Base-by-base conservation (phyloP, 2,329 filamentous ascomycete species). In the Penicillium janthinellum region DNA sequence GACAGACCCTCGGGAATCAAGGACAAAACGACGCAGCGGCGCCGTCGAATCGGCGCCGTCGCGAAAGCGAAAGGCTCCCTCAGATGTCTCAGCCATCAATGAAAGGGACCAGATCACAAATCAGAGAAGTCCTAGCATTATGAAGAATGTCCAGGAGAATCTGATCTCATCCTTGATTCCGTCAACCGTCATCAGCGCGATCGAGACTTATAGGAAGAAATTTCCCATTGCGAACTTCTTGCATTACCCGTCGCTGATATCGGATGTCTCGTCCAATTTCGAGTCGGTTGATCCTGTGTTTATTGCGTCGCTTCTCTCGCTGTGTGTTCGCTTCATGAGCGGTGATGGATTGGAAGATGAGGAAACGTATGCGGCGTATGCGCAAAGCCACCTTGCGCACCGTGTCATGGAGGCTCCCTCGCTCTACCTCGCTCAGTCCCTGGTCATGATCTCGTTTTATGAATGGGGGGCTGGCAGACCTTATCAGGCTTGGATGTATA, bases 401-500 rank as follows among this genome's bases (percentile, higher is more conserved):
- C 68, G 71, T 4, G 71, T 69, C 12, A 71, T 76, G 52, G 73
- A 75, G 22, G 66, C 67, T 0, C 73, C 73, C 1, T 76, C 73
- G 4, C 64, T 76, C 1, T 70, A 69, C 31, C 70, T 76, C 35
- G 73, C 73, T 5, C 73, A 76, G 52, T 75, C 73, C 0, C 60
- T 75, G 11, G 73, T 75, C 4, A 76, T 76, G 66, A 66, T 76
- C 14, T 69, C 71, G 0, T 68, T 76, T 20, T 76, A 76, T 42
- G 73, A 76, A 59, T 76, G 73, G 73, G 73, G 73, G 0, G 70
- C 71, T 3, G 73, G 73, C 8, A 70, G 69, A 4, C 72, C 73
- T 3, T 76, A 76, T 58, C 72, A 74, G 45, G 73, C 73, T 1
- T 76, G 73, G 73, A 76, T 76, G 73, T 76, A 75, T 55, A 76